Evolutionary conservation across 208 protist species (phyloP).

Genomic region (Leptomonas pyrrhocoris): DNA sequence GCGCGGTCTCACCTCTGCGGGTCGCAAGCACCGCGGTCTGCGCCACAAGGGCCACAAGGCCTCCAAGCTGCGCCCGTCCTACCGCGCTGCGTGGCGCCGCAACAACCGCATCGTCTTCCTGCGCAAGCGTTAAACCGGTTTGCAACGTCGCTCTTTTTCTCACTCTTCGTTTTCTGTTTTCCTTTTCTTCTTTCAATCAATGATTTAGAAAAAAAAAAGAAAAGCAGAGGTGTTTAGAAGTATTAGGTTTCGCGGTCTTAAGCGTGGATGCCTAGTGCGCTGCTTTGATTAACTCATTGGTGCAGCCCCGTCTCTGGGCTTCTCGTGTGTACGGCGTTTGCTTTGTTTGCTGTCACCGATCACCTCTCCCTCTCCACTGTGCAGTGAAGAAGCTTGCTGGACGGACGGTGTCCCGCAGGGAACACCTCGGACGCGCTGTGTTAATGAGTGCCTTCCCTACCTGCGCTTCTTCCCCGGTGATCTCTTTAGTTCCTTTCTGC

Average conservation of each 20-base stretch:
- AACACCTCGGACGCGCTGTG: too few species aligned
- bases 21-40: constrained; percentile 96
- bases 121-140: constrained; percentile 79
- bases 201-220: constrained; percentile 4
- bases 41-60: constrained; percentile 95
- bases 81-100: constrained; percentile 97
- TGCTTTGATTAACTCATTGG: too few species aligned
- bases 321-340: too few species aligned
- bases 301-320: too few species aligned
- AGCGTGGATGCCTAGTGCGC: too few species aligned
- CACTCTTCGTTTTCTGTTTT: constrained; percentile 11
- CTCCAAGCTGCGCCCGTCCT: constrained; percentile 96
- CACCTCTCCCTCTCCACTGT: too few species aligned
- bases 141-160: constrained; percentile 3
- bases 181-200: constrained; percentile 14
- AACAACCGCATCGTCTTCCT: constrained; percentile 97
- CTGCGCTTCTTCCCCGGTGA: too few species aligned
- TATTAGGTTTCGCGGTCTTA: too few species aligned
- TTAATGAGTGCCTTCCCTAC: too few species aligned
- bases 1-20: constrained; percentile 98
- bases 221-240: background rate
- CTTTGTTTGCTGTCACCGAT: too few species aligned
- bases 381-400: too few species aligned
- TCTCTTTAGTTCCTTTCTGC: background rate
- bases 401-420: too few species aligned